Base-by-base conservation (phyloP, 208 protist species). In the Porcisia hertigi region DNA sequence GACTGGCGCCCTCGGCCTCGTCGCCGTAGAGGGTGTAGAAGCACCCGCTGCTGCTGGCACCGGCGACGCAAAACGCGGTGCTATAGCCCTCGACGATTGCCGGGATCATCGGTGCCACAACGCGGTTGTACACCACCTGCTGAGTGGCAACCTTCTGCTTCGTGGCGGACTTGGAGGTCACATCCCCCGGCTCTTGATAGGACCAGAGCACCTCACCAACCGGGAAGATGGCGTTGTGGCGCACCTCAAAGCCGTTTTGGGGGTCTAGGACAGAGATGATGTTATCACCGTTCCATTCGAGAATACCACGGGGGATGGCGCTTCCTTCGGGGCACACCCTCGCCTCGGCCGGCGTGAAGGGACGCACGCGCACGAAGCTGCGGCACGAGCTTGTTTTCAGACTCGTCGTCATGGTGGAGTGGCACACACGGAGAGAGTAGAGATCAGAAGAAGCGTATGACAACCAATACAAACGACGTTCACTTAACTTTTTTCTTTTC, bases 1-100 rank as follows among this genome's bases (percentile, higher is more conserved):
- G 83, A 11, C 85, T 70, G 16, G 81, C 30, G 25, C 83, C 85
- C 20, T 94, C 85, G 3, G 34, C 11, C 69, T 88, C 82, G 62
- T 85, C 78, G 62, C 93, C 93, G 84, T 94, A 97, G 53, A 97
- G 73, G 5, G 93, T 92, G 80, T 92, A 93, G 30, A 86, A 65
- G 54, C 88, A 86, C 4, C 93, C 93, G 73, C 83, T 89, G 67
- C 83, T 83, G 34, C 87, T 69, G 6, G 77, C 84, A 52, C 93
- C 93, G 39, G 85, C 82, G 11, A 95, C 80, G 75, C 81, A 88
- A 72, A 94, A 97, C 36, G 93, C 93, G 12, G 90, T 81, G 80
- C 79, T 94, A 81, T 93, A 94, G 64, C 93, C 93, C 39, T 91
- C 88, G 12, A 95, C 76, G 57, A 97, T 94, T 3, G 74, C 75